phyloP scores from a whole-genome alignment of 73 alveolate genomes.

The Paramecium bursaria region DNA sequence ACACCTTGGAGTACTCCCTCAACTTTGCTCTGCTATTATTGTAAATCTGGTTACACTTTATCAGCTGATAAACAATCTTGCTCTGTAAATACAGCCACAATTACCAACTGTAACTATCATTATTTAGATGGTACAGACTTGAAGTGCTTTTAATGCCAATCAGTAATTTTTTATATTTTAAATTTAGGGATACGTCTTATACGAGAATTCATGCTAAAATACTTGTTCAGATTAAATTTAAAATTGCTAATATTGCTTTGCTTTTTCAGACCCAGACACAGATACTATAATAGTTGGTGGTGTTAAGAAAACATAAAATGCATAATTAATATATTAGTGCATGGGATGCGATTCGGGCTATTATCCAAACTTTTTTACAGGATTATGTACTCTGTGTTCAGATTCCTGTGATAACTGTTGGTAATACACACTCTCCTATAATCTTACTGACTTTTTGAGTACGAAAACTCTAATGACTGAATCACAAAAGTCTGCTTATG shows the following conservation, averaged over 20 bases:
- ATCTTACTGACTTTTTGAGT: slow-evolving; percentile 12
- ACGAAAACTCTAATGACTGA: no score
- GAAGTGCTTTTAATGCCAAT: no score
- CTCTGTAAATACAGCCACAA: background rate
- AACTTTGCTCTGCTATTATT: background rate
- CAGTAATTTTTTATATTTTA: no score
- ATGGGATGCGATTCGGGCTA: slow-evolving; percentile 15
- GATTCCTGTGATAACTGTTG: slow-evolving; percentile 34
- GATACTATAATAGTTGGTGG: slow-evolving; percentile 31
- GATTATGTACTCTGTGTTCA: background rate
- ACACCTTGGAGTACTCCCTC: background rate
- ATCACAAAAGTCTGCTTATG: no score
- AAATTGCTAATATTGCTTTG: no score
- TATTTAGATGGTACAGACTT: background rate
- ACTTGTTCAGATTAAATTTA: no score
- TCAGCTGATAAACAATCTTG: background rate
- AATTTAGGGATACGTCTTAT: no score
- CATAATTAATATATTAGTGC: slow-evolving; percentile 14
- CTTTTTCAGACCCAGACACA: no score
- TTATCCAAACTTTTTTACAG: slow-evolving; percentile 25
- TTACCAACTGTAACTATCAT: background rate
- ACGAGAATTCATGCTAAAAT: no score
- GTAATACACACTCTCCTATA: slow-evolving; percentile 40
- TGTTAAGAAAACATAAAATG: background rate
- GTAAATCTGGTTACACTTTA: background rate